A percentile compares a stretch with the other conserved stretches of the same genome.
These are phyloP conservation scores for Oenanthe javanica DNA, from an alignment of 140 eudicot genomes.

Conservation along the genomic window DNA sequence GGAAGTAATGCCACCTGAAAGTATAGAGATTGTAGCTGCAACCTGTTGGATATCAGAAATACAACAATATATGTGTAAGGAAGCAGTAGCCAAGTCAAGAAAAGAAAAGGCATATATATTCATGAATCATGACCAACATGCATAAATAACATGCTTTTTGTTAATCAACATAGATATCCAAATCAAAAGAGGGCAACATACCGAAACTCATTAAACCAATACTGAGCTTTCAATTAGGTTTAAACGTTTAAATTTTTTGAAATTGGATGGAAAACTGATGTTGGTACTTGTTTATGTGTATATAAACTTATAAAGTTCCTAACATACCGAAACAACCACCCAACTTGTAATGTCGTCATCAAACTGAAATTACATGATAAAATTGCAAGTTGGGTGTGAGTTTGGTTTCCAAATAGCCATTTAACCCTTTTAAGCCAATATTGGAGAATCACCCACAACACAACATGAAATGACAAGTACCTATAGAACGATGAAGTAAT, in stretches of 20 bases:
- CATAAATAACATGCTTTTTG: background rate
- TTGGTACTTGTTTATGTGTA: too few species aligned
- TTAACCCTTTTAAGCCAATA: background rate
- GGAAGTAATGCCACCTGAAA: background rate
- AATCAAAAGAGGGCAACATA: background rate
- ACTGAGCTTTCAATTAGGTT: too few species aligned
- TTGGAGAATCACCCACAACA: background rate
- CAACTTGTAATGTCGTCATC: too few species aligned
- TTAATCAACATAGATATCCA: background rate
- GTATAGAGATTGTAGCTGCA: background rate
- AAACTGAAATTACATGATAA: too few species aligned
- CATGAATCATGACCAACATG: background rate
- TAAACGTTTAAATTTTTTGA: too few species aligned
- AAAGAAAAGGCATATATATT: background rate
- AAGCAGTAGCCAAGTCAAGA: background rate
- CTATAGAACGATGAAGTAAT: background rate
- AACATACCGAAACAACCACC: too few species aligned
- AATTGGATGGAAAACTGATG: too few species aligned
- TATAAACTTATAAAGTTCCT: too few species aligned
- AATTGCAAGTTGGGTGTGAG: too few species aligned
- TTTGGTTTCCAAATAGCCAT: too few species aligned
- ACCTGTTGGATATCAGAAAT: background rate
- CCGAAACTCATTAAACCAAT: background rate
- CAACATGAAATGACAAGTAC: background rate
- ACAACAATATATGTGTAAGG: background rate